These are phyloP conservation scores for Dendrobium catenatum DNA, from an alignment of 106 monocot genomes.

Conservation along the genomic window DNA sequence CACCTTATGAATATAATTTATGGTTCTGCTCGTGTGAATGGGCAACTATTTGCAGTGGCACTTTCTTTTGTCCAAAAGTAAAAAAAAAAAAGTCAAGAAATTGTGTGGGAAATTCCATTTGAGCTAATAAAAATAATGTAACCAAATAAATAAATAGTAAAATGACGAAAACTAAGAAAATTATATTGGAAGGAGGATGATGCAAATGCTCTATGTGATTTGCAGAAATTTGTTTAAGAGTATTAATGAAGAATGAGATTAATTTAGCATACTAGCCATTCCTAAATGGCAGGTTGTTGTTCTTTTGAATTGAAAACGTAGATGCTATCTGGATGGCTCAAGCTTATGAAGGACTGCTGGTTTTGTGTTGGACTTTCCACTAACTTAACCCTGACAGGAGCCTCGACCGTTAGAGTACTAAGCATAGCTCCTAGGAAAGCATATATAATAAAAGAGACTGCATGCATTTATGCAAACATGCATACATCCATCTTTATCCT, in stretches of 20 bases:
- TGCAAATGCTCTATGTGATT: background rate
- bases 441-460: background rate
- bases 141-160: background rate
- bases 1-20: background rate
- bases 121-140: background rate
- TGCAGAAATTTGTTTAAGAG: background rate
- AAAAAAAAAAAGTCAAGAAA: background rate
- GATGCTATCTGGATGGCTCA: background rate
- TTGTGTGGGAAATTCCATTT: background rate
- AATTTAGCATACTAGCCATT: background rate
- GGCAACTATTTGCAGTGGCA: background rate
- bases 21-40: background rate
- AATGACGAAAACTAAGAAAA: background rate
- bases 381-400: background rate
- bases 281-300: background rate
- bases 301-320: background rate
- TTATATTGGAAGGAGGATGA: background rate
- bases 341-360: background rate
- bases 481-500: background rate
- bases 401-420: background rate
- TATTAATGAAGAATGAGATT: background rate
- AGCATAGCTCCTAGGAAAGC: background rate
- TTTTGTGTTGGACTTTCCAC: background rate
- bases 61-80: background rate
- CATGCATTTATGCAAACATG: background rate